Base-by-base conservation (phyloP, 2,329 filamentous ascomycete genomes). In the Diplodia sapinea region DNA sequence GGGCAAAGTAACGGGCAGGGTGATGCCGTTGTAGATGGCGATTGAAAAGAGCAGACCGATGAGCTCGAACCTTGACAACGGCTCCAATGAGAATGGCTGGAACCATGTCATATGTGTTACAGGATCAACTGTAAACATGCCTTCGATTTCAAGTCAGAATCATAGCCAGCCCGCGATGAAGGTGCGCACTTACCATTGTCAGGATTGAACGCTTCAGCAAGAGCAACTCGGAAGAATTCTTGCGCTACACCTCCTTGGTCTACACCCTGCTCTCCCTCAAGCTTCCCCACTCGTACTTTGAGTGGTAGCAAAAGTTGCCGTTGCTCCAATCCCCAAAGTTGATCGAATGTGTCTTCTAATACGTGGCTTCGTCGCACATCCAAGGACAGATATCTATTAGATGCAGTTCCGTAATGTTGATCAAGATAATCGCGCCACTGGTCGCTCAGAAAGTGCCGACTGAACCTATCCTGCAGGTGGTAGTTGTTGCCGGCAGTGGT, bases 221-320 rank as follows among this genome's bases (percentile, higher is more conserved):
- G 89, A 20, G 92, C 88, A 33, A 97, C 80, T 17, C 93, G 88
- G 80, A 99, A 98, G 76, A 97, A 98, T 71, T 99, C 95, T 76
- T 97, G 94, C 73, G 97, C 94, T 1, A 99, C 94, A 70, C 95
- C 95, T 52, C 95, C 95, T 59, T 94, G 93, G 77, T 99, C 95
- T 40, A 96, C 88, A 0, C 95, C 95, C 76, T 96, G 89, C 77
- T 98, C 95, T 36, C 93, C 92, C 65, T 92, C 89, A 75, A 93
- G 69, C 15, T 77, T 90, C 3, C 93, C 93, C 68, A 98, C 87
- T 62, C 92, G 89, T 9, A 99, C 90, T 74, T 97, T 97, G 40
- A 99, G 81, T 0, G 95, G 95, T 31, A 93, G 88, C 74, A 94
- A 82, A 3, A 98, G 82, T 79, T 97, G 93, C 43, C 91, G 86